Base-by-base conservation (phyloP, 1,284 basidiomycete genomes). In the Cutaneotrichosporon sp. region DNA sequence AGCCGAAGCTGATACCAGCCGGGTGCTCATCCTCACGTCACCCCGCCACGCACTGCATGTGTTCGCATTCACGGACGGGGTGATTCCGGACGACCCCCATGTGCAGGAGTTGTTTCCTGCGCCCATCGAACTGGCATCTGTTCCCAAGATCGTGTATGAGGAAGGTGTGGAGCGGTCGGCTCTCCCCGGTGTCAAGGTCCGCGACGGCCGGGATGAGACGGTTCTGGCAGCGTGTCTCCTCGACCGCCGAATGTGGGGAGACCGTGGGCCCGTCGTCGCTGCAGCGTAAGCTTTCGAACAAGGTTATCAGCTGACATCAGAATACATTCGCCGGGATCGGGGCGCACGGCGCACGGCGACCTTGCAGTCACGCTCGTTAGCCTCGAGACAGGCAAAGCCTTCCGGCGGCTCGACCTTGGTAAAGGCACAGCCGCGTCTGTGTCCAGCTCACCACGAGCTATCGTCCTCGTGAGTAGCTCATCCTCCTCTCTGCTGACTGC, bases 81-180 rank as follows among this genome's bases (percentile, higher is more conserved):
- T 26, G 31, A 62, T 67, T 5, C 66, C 68, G 0, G 62, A 62
- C 37, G 67, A 69, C 50, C 57, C 61, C 3, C 67, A 69, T 42
- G 62, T 64, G 3, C 49, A 49, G 12, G 68, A 71, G 49, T 38
- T 49, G 3, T 63, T 64, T 47, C 59, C 60, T 0, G 47, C 68
- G 3, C 71, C 71, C 0, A 62, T 65, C 32, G 67, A 72, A 51
- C 55, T 67, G 10, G 62, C 64, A 29, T 64, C 61, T 6, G 38
- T 72, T 3, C 54, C 61, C 2, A 29, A 19, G 5, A 60, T 73
- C 32, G 46, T 27, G 27, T 66, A 67, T 41, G 63, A 49, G 17
- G 42, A 51, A 2, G 22, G 19, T 1, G 61, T 60, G 1, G 17
- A 51, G 22, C n/a, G 29, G 20, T 24, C 39, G 0, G 46, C 50